A percentile compares a stretch with the other conserved stretches of the same genome.
Conservation (phyloP, 2,329 filamentous ascomycete genomes). For the Aureobasidium sp. region DNA sequence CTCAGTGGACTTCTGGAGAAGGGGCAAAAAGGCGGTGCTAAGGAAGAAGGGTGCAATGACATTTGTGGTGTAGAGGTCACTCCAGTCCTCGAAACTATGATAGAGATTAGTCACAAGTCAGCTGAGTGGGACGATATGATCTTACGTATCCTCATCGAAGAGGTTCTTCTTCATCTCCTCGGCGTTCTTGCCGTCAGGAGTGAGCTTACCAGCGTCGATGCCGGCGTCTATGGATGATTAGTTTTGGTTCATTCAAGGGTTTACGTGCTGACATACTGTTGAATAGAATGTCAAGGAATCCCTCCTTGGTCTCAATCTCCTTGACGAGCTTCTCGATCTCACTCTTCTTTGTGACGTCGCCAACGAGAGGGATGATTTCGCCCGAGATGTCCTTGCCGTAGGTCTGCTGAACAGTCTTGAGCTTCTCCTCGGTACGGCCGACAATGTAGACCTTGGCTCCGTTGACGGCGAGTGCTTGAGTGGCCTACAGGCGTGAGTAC, state of each 20-base stretch:
- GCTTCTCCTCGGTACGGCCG: slow-evolving; percentile 39
- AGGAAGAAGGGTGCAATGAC: slow-evolving; percentile 40
- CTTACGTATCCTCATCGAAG: background rate
- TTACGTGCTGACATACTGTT: slow-evolving; percentile 22
- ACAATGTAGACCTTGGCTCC: slow-evolving; percentile 40
- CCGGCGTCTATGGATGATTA: background rate
- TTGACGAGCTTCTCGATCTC: slow-evolving; percentile 34
- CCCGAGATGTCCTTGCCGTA: slow-evolving; percentile 37
- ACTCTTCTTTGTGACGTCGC: slow-evolving; percentile 37
- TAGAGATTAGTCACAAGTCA: slow-evolving; percentile 30
- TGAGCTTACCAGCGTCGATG: slow-evolving; percentile 23
- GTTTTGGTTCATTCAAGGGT: slow-evolving; percentile 36
- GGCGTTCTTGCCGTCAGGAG: slow-evolving; percentile 31
- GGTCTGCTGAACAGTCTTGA: slow-evolving; percentile 35
- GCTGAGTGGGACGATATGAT: background rate
- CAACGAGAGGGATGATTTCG: slow-evolving; percentile 37
- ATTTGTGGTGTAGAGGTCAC: slow-evolving; percentile 37
- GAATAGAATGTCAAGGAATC: slow-evolving; percentile 34
- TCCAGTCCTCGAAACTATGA: slow-evolving; percentile 35
- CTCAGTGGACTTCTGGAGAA: slow-evolving; percentile 36
- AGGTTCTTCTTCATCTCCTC: slow-evolving; percentile 15
- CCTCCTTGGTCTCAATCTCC: slow-evolving; percentile 36
- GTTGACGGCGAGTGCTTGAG: slow-evolving; percentile 28
- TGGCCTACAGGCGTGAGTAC: slow-evolving; percentile 15
- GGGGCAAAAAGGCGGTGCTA: slow-evolving; percentile 36